A percentile compares a stretch with the other conserved stretches of the same genome.
phyloP scores from a whole-genome alignment of 208 protist genomes.

The Leptomonas seymouri region DNA sequence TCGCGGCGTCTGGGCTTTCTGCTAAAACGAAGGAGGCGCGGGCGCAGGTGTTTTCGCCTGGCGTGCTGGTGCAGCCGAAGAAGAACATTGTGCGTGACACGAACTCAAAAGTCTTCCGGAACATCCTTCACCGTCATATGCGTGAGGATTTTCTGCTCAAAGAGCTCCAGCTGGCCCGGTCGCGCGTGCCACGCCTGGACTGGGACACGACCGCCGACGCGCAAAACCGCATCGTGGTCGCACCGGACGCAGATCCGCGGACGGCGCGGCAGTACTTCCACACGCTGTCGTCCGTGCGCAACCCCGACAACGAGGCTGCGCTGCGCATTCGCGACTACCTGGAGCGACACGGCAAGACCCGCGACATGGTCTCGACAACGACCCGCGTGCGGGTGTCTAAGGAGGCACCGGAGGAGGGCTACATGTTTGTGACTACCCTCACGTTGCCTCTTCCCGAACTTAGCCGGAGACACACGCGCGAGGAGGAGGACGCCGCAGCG shows the following conservation, averaged over 20 bases:
- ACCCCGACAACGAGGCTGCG: constrained; percentile 51
- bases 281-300: constrained; percentile 74
- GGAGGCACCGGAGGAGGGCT: neutral
- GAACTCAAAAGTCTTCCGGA: neutral
- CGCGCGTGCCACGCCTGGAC: constrained; percentile 39
- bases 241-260: constrained; percentile 30
- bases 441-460: constrained; percentile 33
- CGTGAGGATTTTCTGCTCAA: constrained; percentile 24
- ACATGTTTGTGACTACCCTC: constrained; percentile 39
- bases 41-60: constrained; percentile 15
- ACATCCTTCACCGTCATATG: neutral
- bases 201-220: constrained; percentile 76
- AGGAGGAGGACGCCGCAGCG: neutral
- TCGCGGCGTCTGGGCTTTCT: constrained; percentile 6
- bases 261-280: constrained; percentile 70
- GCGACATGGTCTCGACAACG: constrained; percentile 30
- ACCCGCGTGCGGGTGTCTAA: constrained; percentile 18
- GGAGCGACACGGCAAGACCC: constrained; percentile 82
- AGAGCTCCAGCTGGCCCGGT: constrained; percentile 25
- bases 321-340: constrained; percentile 79
- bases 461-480: neutral
- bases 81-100: too few species aligned
- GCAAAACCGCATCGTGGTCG: constrained; percentile 71
- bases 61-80: neutral
- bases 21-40: neutral